These are phyloP conservation scores for Neurospora sp. DNA, from an alignment of 495 filamentous ascomycete genomes.

Conservation along the genomic window DNA sequence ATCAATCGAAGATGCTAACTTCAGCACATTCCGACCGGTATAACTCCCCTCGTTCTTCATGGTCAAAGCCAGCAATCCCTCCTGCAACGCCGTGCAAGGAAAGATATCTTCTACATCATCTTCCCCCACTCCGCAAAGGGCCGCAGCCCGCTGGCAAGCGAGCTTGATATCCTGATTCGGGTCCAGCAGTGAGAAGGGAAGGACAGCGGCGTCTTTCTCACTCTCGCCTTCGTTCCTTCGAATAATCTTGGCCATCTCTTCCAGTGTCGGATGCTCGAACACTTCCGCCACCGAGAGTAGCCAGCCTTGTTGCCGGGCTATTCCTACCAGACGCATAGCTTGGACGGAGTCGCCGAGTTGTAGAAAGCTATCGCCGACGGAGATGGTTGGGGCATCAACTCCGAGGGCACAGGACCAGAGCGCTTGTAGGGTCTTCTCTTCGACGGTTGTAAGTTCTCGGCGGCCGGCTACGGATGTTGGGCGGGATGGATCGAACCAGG, in stretches of 20 bases:
- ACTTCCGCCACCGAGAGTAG: constrained; percentile 43
- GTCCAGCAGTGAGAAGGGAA: constrained; percentile 8
- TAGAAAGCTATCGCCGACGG: constrained; percentile 50
- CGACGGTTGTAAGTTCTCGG: not conserved
- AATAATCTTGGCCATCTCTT: constrained; percentile 11
- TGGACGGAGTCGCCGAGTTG: constrained; percentile 58
- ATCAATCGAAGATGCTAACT: constrained; percentile 32
- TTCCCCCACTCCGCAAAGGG: constrained; percentile 31
- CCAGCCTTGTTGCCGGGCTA: constrained; percentile 37
- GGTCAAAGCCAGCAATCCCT: constrained; percentile 43
- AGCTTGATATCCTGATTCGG: not conserved
- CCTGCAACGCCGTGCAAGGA: constrained; percentile 56
- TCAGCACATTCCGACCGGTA: constrained; percentile 39
- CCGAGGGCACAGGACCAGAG: constrained; percentile 22
- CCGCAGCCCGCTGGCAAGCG: constrained; percentile 26
- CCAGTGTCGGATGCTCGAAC: constrained; percentile 11
- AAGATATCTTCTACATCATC: constrained; percentile 45
- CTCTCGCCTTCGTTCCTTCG: not conserved
- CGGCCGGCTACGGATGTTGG: not conserved
- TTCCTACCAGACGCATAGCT: constrained; percentile 56
- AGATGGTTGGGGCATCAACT: constrained; percentile 24
- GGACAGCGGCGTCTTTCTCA: not conserved
- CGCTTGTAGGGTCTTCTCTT: constrained; percentile 18
- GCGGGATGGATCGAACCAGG: constrained; percentile 6
- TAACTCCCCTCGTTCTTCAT: constrained; percentile 43